Percentiles rank a stretch among this genome's conserved stretches.
phyloP scores from a whole-genome alignment of 257 asterid species.

The Primulina huaijiensis region DNA sequence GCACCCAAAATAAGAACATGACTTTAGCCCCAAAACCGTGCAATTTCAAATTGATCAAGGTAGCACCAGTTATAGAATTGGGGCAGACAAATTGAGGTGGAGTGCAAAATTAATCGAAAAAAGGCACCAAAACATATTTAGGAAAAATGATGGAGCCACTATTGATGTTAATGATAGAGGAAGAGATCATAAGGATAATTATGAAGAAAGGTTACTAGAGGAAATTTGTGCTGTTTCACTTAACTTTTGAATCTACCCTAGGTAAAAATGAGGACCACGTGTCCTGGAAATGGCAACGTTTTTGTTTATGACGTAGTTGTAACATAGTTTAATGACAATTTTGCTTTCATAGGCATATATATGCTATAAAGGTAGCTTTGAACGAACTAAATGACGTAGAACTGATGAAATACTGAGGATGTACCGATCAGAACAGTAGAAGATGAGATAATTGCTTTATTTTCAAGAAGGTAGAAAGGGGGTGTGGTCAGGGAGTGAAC shows the following conservation, averaged over 20 bases:
- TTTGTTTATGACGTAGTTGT: neutral
- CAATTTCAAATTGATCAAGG: too few species aligned
- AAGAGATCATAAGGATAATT: neutral
- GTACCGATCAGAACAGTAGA: neutral
- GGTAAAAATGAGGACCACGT: neutral
- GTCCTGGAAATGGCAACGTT: neutral
- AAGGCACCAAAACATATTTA: too few species aligned
- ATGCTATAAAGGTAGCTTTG: neutral
- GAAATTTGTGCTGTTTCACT: neutral
- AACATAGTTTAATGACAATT: neutral
- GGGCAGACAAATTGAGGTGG: too few species aligned
- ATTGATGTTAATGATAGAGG: too few species aligned
- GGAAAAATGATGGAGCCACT: too few species aligned
- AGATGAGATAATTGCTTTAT: neutral
- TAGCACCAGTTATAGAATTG: too few species aligned
- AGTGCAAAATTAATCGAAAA: too few species aligned
- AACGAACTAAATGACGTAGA: constrained; percentile 7
- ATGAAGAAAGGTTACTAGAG: neutral
- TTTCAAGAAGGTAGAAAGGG: constrained; percentile 10
- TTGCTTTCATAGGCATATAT: constrained; percentile 4
- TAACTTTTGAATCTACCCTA: neutral
- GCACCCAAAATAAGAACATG: constrained; percentile 8
- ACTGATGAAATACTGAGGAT: neutral
- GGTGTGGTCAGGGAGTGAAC: neutral
- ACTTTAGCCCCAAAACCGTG: neutral